Percentiles rank a stretch among this genome's conserved stretches.
phyloP scores from a whole-genome alignment of 257 asterid genomes.

The Parsonsia alboflavescens region DNA sequence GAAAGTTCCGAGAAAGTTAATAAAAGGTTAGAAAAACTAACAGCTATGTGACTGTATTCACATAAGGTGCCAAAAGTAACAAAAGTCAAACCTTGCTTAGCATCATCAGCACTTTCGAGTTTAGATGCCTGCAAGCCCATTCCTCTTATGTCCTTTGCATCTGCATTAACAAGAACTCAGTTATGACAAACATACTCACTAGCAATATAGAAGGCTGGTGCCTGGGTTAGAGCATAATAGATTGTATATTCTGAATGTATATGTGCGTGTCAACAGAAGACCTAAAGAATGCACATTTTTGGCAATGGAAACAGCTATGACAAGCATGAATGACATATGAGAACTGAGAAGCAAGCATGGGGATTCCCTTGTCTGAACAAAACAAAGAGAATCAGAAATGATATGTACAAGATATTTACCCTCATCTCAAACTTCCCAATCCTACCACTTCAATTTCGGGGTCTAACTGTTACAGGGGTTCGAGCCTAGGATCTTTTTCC shows the following conservation, averaged over 20 bases:
- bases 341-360: neutral
- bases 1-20: neutral
- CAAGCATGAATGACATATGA: neutral
- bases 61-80: neutral
- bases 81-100: conserved; percentile 49
- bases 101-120: conserved; percentile 66
- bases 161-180: conserved; percentile 28
- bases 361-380: neutral
- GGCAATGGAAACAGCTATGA: neutral
- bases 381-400: neutral
- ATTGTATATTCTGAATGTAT: neutral
- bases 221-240: neutral
- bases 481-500: neutral
- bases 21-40: neutral
- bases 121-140: conserved; percentile 97
- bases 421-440: neutral
- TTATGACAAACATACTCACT: conserved; percentile 7
- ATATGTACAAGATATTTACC: neutral
- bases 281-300: neutral
- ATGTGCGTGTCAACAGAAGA: neutral
- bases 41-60: neutral
- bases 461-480: neutral
- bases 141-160: conserved; percentile 85
- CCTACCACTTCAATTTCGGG: neutral
- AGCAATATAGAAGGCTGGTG: neutral